phyloP scores from a whole-genome alignment of 257 asterid species.

The Verbascum thapsus region DNA sequence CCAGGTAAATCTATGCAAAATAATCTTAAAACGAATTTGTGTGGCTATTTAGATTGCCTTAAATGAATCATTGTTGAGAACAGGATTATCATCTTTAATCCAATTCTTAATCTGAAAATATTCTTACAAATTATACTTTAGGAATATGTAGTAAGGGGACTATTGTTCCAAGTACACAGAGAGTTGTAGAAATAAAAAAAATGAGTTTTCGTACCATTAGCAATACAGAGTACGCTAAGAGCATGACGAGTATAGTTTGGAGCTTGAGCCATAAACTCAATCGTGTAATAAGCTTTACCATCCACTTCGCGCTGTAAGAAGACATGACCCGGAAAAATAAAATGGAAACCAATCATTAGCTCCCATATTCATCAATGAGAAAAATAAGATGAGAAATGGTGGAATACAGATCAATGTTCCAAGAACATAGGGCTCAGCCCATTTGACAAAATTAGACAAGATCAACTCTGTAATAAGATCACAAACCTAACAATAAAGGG shows the following conservation, averaged over 20 bases:
- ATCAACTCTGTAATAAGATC: too few relatives aligned
- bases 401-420: background rate
- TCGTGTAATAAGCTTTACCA: conserved; percentile 75
- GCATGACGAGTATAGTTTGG: conserved; percentile 92
- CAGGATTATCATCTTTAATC: background rate
- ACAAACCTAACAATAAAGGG: background rate
- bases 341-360: conserved; percentile 15
- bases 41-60: too few relatives aligned
- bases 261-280: conserved; percentile 78
- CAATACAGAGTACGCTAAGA: conserved; percentile 68
- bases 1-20: too few relatives aligned
- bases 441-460: too few relatives aligned
- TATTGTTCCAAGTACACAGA: background rate
- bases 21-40: too few relatives aligned
- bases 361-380: background rate
- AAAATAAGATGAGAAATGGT: too few relatives aligned
- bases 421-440: background rate
- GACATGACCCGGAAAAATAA: conserved; percentile 10
- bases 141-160: background rate
- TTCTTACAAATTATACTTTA: too few relatives aligned
- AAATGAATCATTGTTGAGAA: background rate
- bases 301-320: conserved; percentile 64
- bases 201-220: conserved; percentile 67
- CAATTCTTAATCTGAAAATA: background rate
- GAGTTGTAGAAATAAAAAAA: background rate